Conservation (phyloP, 2,329 filamentous ascomycete species). For the Teratosphaeria epicoccoides region DNA sequence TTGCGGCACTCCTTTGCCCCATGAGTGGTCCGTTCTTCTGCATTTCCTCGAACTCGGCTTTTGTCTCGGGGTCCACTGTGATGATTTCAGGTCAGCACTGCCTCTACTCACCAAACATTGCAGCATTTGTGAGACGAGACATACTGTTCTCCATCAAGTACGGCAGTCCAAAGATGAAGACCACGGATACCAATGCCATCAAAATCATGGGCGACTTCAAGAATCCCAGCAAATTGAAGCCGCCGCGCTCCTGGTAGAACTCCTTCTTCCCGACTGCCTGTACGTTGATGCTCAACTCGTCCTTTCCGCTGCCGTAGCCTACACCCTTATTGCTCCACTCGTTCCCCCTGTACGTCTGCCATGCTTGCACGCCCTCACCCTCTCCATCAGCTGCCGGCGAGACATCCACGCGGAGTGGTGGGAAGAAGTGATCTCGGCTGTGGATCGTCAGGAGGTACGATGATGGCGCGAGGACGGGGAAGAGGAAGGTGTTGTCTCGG, state of each 20-base stretch:
- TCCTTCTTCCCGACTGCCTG: constrained; percentile 53
- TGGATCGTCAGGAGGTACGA: constrained; percentile 78
- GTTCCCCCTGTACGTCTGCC: constrained; percentile 81
- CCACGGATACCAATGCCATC: constrained; percentile 73
- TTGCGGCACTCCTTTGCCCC: constrained; percentile 33
- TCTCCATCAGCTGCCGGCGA: constrained; percentile 26
- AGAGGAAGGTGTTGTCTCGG: constrained; percentile 60
- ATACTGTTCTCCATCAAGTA: constrained; percentile 91
- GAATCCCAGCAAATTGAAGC: constrained; percentile 58
- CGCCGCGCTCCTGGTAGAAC: constrained; percentile 65
- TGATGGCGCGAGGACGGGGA: constrained; percentile 58
- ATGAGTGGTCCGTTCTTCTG: constrained; percentile 62
- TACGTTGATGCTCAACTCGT: constrained; percentile 47
- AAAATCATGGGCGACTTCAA: constrained; percentile 96
- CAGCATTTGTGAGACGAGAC: constrained; percentile 29
- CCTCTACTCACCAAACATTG: neutral
- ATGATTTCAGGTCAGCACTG: neutral
- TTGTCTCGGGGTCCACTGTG: constrained; percentile 91
- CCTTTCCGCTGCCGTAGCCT: constrained; percentile 35
- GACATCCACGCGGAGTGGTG: constrained; percentile 71
- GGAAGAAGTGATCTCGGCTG: constrained; percentile 63
- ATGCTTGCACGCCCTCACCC: constrained; percentile 48
- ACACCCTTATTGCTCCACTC: constrained; percentile 83
- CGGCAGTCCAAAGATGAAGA: constrained; percentile 81
- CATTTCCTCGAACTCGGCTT: constrained; percentile 82